Evolutionary conservation across 129 eudicot species (phyloP), one percentile per base, ranked within the genome.

Genomic region (Oenanthe sinensis): DNA sequence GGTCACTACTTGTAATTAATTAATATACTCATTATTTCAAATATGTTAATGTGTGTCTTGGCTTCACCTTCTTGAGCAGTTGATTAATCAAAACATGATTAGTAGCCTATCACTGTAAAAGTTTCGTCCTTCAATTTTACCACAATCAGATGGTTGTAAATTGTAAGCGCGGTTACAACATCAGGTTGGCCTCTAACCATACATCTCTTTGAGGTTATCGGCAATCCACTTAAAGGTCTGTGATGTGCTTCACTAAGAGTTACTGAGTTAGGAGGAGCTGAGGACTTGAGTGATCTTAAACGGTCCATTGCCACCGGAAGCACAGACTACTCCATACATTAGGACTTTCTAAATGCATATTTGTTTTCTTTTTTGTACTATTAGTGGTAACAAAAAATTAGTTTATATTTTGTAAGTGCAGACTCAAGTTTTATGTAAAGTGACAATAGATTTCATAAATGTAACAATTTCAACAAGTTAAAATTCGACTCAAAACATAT

Each of bases 1-100:
- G 36, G 75, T 71, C 28, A 26, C 47, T 77, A 73, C 45, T 75
- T 80, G 84, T 80, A 77, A 77, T 80, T 77, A 70, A 77, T 30
- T 77, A 70, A 77, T 30, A 68, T 58, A 67, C 43, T 28, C 40
- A 16, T 67, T 67, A 33, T 30, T 67, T 14, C 17, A 30, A 67
- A 60, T 24, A 60, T 20, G 19, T 30, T 16, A 19, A 26, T 65
- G 40, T 17, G 12, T 28, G 71, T 65, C 39, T 28, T 65, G 20
- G 40, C 37, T 65, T 24, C 71, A 12, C 39, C 71, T 22, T 55
- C 40, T 55, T 58, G 65, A 60, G n/a, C 36, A 60, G 9, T 55
- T 58, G 65, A 60, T 60, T 30, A 60, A 60, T n/a, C 2, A 9
- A 3, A 60, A 60, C 68, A 60, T 60, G 68, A 10, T 58, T n/a